Base-by-base conservation (phyloP, 495 filamentous ascomycete genomes). In the Xylaria longipes region DNA sequence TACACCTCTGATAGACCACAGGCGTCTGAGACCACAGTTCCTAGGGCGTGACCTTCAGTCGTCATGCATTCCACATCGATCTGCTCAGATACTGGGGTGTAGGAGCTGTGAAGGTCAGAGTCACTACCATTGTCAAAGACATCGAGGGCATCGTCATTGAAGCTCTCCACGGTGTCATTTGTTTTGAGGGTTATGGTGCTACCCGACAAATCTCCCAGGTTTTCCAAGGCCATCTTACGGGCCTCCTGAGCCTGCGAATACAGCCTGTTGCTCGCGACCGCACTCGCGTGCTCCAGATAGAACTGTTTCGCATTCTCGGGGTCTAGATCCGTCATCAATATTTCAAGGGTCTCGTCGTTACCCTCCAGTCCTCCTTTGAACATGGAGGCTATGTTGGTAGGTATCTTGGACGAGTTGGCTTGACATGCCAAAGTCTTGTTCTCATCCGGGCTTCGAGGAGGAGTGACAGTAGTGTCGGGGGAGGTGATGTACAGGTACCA, bases 401-500 rank as follows among this genome's bases (percentile, higher is more conserved):
- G 84, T 39, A 84, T 84, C 72, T 83, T 86, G 65, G 70, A 76
- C 14, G 71, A 73, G 46, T 65, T 74, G 43, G 80, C 71, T 29
- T 80, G 80, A 50, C 81, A 77, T 25, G 75, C 79, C 1, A 80
- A 72, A 54, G 73, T 72, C 69, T 81, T 74, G 52, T 82, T 75
- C 25, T 71, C 70, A 39, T 87, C 83, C 1, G 96, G 95, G 25
- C 91, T 97, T 9, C 89, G 84, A 69, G 97, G 96, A 15, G 95
- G 97, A 1, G 94, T 97, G 69, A 97, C 86, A 73, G 89, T 81
- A 12, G 87, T 91, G 77, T 91, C 88, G 22, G 97, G 94, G 65
- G 93, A 91, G 41, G 97, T 99, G 79, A 98, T 88, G 81, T 98
- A 99, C 48, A 99, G 84, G 77, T 98, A 98, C 97, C 97, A 99